phyloP scores from a whole-genome alignment of 495 filamentous ascomycete genomes.

The Cercophora newfieldiana region DNA sequence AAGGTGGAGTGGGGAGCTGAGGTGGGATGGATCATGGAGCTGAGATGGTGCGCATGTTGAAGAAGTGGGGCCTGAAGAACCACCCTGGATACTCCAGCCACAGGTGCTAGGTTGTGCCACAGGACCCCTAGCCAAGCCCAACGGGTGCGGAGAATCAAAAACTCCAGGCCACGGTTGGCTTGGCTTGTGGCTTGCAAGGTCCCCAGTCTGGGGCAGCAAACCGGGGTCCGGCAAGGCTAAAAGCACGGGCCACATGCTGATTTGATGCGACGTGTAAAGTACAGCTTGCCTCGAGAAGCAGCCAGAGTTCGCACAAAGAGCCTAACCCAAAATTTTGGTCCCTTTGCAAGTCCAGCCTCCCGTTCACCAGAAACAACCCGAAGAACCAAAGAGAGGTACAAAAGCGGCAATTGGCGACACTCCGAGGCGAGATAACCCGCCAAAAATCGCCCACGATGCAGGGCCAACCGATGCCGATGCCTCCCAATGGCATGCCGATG shows the following conservation, averaged over 20 bases:
- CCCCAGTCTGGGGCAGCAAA: conserved; percentile 5
- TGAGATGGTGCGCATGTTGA: not conserved
- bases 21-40: too few relatives aligned
- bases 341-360: not conserved
- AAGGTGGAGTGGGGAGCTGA: not conserved
- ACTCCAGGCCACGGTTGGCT: conserved; percentile 12
- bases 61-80: not conserved
- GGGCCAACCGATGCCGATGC: conserved; percentile 18
- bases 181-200: conserved; percentile 2
- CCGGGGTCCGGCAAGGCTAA: conserved; percentile 5
- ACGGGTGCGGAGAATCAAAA: conserved; percentile 16
- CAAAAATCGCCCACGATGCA: conserved; percentile 9
- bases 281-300: conserved; percentile 18
- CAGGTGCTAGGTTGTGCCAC: not conserved
- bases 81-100: not conserved
- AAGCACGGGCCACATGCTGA: conserved; percentile 1
- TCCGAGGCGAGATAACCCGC: not conserved
- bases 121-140: not conserved
- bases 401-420: conserved; percentile 13
- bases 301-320: not conserved
- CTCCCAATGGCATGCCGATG: conserved; percentile 53
- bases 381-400: not conserved
- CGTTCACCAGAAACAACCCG: not conserved
- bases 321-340: not conserved
- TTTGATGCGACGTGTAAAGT: conserved; percentile 25